These are phyloP conservation scores for Cytospora piceicola DNA, from an alignment of 2,329 filamentous ascomycete species.

Conservation along the genomic window DNA sequence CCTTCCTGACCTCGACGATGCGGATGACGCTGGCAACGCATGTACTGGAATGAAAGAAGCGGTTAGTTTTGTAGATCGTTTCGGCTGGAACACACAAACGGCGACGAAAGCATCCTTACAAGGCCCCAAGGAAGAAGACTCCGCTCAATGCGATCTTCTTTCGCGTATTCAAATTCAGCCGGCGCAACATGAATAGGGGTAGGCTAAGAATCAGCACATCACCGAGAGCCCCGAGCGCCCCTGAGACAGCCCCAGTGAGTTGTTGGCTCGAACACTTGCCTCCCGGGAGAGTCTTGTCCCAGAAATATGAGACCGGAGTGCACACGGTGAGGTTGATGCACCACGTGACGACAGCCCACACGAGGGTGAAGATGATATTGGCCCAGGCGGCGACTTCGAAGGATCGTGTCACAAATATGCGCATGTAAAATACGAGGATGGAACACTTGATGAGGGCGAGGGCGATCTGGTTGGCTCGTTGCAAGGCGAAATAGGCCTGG, in stretches of 20 bases:
- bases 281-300: constrained; percentile 30
- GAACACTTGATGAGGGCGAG: constrained; percentile 32
- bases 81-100: neutral
- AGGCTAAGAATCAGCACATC: constrained; percentile 16
- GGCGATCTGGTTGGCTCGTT: constrained; percentile 31
- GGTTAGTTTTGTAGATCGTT: neutral
- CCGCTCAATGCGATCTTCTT: constrained; percentile 26
- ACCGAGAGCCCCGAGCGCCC: constrained; percentile 21
- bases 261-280: constrained; percentile 30
- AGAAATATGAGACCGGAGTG: constrained; percentile 31
- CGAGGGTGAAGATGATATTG: constrained; percentile 30
- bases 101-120: constrained; percentile 3
- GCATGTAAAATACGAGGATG: constrained; percentile 34
- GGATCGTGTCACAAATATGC: constrained; percentile 19
- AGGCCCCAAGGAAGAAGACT: constrained; percentile 28
- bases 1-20: constrained; percentile 21
- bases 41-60: neutral
- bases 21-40: constrained; percentile 27
- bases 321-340: constrained; percentile 33
- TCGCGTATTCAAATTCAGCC: constrained; percentile 23
- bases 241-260: constrained; percentile 32
- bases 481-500: constrained; percentile 31
- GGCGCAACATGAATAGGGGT: constrained; percentile 12
- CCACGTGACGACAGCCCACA: constrained; percentile 31
- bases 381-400: constrained; percentile 17